These are phyloP conservation scores for Chernovozyma aurita DNA, from an alignment of 1,139 yeast genomes.

Conservation along the genomic window DNA sequence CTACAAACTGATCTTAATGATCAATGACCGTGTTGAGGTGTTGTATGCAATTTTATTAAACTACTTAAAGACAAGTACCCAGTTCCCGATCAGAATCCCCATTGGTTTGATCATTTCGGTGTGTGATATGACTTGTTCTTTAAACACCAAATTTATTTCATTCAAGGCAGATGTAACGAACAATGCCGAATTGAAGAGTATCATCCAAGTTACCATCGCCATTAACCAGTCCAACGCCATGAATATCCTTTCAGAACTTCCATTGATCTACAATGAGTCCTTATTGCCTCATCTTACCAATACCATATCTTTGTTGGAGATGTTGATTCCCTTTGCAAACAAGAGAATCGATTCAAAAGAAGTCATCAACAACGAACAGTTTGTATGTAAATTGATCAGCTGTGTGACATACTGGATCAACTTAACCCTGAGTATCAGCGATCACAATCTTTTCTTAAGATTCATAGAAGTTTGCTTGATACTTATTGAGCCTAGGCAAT, in stretches of 20 bases:
- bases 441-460: conserved; percentile 36
- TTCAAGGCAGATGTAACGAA: conserved; percentile 57
- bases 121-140: conserved; percentile 47
- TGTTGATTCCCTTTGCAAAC: conserved; percentile 46
- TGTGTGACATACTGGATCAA: conserved; percentile 26
- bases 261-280: conserved; percentile 39
- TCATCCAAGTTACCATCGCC: conserved; percentile 38
- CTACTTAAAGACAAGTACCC: conserved; percentile 43
- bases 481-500: conserved; percentile 37
- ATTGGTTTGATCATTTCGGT: conserved; percentile 48
- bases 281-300: conserved; percentile 45
- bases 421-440: conserved; percentile 30
- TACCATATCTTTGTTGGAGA: conserved; percentile 50
- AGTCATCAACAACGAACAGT: conserved; percentile 28
- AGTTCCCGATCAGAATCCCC: conserved; percentile 49
- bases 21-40: conserved; percentile 46
- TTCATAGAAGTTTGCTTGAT: conserved; percentile 44
- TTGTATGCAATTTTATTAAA: conserved; percentile 42
- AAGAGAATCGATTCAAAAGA: conserved; percentile 28
- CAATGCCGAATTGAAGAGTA: conserved; percentile 36
- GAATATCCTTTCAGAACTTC: conserved; percentile 33
- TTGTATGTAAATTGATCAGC: conserved; percentile 25
- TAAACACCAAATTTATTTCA: conserved; percentile 51
- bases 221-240: conserved; percentile 44
- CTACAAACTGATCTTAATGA: conserved; percentile 45